Base-by-base conservation (phyloP, 495 filamentous ascomycete species). In the Staphylotrichum longicolle region DNA sequence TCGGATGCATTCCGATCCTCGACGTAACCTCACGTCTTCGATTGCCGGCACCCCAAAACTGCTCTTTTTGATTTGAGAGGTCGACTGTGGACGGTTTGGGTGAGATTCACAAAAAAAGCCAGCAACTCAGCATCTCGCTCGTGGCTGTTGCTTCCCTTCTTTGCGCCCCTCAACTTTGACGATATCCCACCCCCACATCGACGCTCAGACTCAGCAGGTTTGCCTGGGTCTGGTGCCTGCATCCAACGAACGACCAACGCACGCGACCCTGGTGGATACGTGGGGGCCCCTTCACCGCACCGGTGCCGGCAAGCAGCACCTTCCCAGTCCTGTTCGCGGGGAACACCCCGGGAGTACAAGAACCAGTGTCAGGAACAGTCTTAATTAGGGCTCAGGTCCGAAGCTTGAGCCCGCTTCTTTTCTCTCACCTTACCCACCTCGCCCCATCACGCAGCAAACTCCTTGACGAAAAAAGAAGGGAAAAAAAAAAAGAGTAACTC, bases 331-430 rank as follows among this genome's bases (percentile, higher is more conserved):
- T 15, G 54, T 46, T 7, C 60, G 46, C 60, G 51, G 59, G 59
- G 59, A 55, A 56, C n/a, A 61, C 46, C 60, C 54, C n/a, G 15
- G 57, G 30, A 56, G n/a, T 46, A 4, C 7, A 20, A 39, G 41
- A 11, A 27, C 4, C 47, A 35, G 30, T 3, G 20, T 34, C 47
- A 9, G 30, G 32, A n/a, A 50, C 41, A 58, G 30, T n/a, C 5
- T 54, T 9, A 41, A 41, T 61, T 40, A 14, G 20, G 44, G 34
- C 14, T 41, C 45, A 34, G 37, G 51, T 7, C 32, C 42, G 10
- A 20, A 37, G 30, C 14, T 57, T 49, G 33, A 30, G 41, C 12
- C 42, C 8, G 9, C 42, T 45, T 45, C 14, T 11, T 45, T 50
- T 27, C 44, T 15, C 12, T 14, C 53, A 7, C 44, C 14, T 9